Evolutionary conservation across 371 early-diverging fungal species (phyloP).

Genomic region (Amoeboaphelidium protococcarum): DNA sequence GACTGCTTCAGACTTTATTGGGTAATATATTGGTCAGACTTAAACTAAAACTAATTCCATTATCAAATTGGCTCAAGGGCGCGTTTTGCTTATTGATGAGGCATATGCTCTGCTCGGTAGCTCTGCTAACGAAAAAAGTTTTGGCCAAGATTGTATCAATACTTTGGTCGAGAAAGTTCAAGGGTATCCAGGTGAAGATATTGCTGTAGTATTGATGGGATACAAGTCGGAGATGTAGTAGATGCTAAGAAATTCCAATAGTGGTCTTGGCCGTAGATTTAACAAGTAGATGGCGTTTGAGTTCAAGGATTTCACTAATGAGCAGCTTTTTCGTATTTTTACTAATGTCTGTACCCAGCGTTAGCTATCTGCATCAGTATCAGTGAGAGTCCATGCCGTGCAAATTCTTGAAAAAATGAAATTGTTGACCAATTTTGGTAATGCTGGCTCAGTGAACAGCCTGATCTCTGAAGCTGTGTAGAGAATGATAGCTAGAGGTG

Average conservation of each 20-base stretch:
- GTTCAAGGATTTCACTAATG: conserved; percentile 10
- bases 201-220: conserved; percentile 10
- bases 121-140: conserved; percentile 10
- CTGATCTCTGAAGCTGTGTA: conserved; percentile 8
- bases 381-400: conserved; percentile 3
- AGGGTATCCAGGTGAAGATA: conserved; percentile 9
- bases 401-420: conserved; percentile 7
- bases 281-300: conserved; percentile 8
- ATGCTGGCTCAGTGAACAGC: conserved; percentile 11
- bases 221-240: conserved; percentile 10
- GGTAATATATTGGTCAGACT: conserved; percentile 8
- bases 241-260: conserved; percentile 10
- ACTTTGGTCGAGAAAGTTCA: conserved; percentile 14
- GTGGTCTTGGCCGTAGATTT: conserved; percentile 12
- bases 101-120: conserved; percentile 10
- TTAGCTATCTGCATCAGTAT: conserved; percentile 2
- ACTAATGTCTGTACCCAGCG: conserved; percentile 2
- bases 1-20: conserved; percentile 9
- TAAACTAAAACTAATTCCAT: conserved; percentile 8
- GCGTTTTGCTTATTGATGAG: conserved; percentile 11
- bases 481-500: too few species aligned
- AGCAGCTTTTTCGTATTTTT: conserved; percentile 8
- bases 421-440: conserved; percentile 11
- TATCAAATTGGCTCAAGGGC: conserved; percentile 8
- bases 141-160: conserved; percentile 10